Evolutionary conservation across 2,329 filamentous ascomycete genomes (phyloP).

Genomic region (Talaromyces marneffei): DNA sequence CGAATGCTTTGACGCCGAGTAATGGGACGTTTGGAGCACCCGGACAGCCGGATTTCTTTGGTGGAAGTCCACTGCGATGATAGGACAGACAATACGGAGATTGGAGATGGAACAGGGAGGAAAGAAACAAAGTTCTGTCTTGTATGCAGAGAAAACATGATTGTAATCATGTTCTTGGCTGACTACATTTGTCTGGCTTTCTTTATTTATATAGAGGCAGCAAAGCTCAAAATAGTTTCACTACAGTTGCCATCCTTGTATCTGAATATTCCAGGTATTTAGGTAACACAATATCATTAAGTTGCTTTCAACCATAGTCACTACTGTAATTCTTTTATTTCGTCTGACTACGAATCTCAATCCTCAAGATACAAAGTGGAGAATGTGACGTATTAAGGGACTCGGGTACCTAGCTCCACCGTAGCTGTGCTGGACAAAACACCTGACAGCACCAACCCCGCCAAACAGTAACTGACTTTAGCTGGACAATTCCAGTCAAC

Average conservation of each 20-base stretch:
- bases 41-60: slow-evolving; percentile 35
- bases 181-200: neutral
- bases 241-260: neutral
- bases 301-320: neutral
- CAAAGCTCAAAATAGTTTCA: neutral
- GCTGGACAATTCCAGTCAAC: neutral
- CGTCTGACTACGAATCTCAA: neutral
- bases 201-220: neutral
- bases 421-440: neutral
- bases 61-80: slow-evolving; percentile 35
- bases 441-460: neutral
- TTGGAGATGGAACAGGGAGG: neutral
- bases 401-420: slow-evolving; percentile 1
- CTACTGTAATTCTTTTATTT: neutral
- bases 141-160: neutral
- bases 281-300: neutral
- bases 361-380: neutral
- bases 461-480: neutral
- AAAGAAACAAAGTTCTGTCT: neutral
- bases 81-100: neutral
- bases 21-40: slow-evolving; percentile 37
- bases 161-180: neutral
- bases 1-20: slow-evolving; percentile 38
- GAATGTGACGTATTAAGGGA: neutral
- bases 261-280: neutral